Base-by-base conservation (phyloP, 805 yeast genomes). In the Lipomyces oligophaga region DNA sequence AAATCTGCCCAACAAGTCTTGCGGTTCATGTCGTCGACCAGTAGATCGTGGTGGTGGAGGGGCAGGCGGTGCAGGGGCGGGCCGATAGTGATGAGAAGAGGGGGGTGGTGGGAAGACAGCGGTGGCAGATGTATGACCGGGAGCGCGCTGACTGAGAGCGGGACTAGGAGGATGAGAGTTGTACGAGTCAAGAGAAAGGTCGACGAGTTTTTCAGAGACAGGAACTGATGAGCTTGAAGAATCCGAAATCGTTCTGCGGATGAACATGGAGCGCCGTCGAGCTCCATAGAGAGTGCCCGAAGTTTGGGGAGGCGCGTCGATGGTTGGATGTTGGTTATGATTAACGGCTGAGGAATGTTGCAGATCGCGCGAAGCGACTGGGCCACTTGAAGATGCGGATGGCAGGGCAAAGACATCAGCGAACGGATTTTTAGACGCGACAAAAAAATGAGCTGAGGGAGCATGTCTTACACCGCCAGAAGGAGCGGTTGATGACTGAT, bases 381-480 rank as follows among this genome's bases (percentile, higher is more conserved):
- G 36, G 38, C n/a, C 30, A 20, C 16, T 16, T n/a, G 39, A 16
- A 30, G 20, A n/a, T 16, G 27, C 27, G 4, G 15, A 10, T 5
- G 38, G 16, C 11, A 7, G 6, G 27, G 27, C 26, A 19, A 36
- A 27, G 20, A 25, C 26, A 50, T 47, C 55, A 31, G 43, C 34
- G 39, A 49, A 44, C 36, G 55, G 55, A 28, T 44, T 47, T 15
- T 41, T 40, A 8, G 43, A 34, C 20, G 24, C 22, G 21, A 22
- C 5, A n/a, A 10, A 24, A 19, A 21, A 38, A 28, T 13, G 31
- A 21, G 50, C 38, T 49, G 34, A 43, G 41, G 36, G 44, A 45
- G 24, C 44, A 22, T 38, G 32, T 30, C 49, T 43, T 18, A 20
- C n/a, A 11, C 20, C 10, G 38, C 30, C 11, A 15, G 45, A 45